Base-by-base conservation (phyloP, 768 basidiomycete species). In the Hirschioporus abietinus region DNA sequence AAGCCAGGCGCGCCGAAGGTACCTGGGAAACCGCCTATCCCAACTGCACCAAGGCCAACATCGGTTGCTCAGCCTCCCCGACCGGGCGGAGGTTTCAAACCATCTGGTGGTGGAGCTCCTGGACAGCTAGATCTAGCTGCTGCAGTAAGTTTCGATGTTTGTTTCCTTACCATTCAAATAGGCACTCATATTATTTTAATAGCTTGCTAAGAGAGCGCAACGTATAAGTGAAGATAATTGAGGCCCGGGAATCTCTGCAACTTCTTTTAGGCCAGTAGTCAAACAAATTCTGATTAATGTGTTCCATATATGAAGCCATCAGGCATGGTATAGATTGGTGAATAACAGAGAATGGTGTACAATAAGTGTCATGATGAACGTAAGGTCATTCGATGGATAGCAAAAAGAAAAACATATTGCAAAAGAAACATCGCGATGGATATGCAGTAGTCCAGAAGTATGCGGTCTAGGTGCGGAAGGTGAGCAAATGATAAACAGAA, bases 51-150 rank as follows among this genome's bases (percentile, higher is more conserved):
- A 7, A 77, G 86, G 66, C 89, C 79, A 1, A 76, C 78, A 24
- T 78, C 76, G 15, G 75, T 80, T 70, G 72, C 63, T 74, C 73
- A 20, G 20, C 6, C 42, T 20, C 74, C 77, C 35, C 82, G 78
- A 64, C 75, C 80, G 26, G 82, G 80, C 60, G 79, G 73, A 20
- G 79, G 72, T 18, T 73, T 76, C 23, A 82, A 80, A 69, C 80
- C 80, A 52, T 77, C 78, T 61, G 76, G 77, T 61, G 76, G 77
- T 52, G 83, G 82, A 6, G 76, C 79, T 3, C 83, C 83, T 35
- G 85, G 83, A 18, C 92, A 94, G 72, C 69, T 92, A 77, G 94
- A 94, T 77, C 78, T 95, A 68, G 92, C 94, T 66, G 92, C 93
- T 69, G 89, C 86, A 63, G 91, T 95, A 71, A 81, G 90, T 82